Conservation (phyloP, 148 eudicot genomes). For the Arctostaphylos glauca region DNA sequence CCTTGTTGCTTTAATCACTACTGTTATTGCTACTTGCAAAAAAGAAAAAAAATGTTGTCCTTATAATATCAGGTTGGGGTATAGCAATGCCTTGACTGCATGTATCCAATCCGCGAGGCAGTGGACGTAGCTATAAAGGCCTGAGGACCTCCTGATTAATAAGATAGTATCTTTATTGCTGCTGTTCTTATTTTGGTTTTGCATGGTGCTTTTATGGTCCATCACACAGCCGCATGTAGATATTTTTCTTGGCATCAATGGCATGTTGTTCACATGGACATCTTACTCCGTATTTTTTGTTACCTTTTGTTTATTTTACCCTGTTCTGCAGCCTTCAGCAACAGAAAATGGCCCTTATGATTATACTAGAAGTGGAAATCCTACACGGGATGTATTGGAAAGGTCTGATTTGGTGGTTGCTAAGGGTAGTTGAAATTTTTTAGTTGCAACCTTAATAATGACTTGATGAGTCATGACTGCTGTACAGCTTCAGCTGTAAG, state of each 20-base stretch:
- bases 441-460: not conserved
- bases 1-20: not conserved
- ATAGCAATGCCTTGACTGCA: not conserved
- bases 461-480: not conserved
- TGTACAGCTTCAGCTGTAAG: slow-evolving; percentile 5
- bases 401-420: slow-evolving; percentile 39
- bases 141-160: not conserved
- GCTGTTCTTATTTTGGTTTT: not conserved
- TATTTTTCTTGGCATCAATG: not conserved
- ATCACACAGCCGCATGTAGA: not conserved
- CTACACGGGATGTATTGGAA: slow-evolving; percentile 83
- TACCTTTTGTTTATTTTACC: not conserved
- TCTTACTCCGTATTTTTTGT: not conserved
- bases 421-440: not conserved
- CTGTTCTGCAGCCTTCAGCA: slow-evolving; percentile 69
- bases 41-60: not conserved
- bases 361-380: slow-evolving; percentile 97
- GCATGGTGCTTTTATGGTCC: slow-evolving; percentile 7
- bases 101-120: not conserved
- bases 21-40: slow-evolving; percentile 3
- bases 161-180: not conserved
- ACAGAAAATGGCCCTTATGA: slow-evolving; percentile 77
- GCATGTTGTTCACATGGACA: not conserved
- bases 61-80: not conserved
- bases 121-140: not conserved